A percentile compares a stretch with the other conserved stretches of the same genome.
Conservation (phyloP, 257 asterid genomes). For the Gardenia jasminoides region DNA sequence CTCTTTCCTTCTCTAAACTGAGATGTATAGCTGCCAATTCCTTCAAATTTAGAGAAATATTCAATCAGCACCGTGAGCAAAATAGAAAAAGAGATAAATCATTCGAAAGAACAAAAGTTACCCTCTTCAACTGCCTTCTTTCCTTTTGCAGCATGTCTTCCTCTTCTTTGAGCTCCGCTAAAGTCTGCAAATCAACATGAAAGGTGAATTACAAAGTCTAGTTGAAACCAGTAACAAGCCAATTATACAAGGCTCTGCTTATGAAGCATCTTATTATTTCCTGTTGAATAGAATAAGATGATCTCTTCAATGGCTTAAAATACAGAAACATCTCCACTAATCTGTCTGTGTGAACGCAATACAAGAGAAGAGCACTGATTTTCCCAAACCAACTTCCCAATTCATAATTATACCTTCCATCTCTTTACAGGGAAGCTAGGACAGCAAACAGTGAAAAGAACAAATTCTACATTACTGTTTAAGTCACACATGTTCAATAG, state of each 20-base stretch:
- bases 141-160: conserved; percentile 53
- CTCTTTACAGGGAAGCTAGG: neutral
- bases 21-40: conserved; percentile 42
- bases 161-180: conserved; percentile 61
- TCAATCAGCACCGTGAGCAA: neutral
- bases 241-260: neutral
- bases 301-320: neutral
- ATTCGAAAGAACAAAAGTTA: conserved; percentile 21
- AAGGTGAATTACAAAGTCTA: conserved; percentile 1
- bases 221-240: neutral
- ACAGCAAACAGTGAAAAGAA: neutral
- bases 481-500: neutral
- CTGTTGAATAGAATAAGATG: neutral
- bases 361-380: neutral
- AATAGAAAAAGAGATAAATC: neutral
- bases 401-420: neutral
- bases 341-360: neutral
- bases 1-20: conserved; percentile 51
- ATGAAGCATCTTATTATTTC: neutral
- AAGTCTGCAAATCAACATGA: conserved; percentile 42
- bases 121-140: conserved; percentile 65
- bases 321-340: neutral
- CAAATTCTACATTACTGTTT: neutral
- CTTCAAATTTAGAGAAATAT: conserved; percentile 32
- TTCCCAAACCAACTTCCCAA: neutral